Evolutionary conservation across 176 grass and related monocot species (phyloP), one percentile per base, ranked within the genome.

Genomic region (Saccharum officinarum): DNA sequence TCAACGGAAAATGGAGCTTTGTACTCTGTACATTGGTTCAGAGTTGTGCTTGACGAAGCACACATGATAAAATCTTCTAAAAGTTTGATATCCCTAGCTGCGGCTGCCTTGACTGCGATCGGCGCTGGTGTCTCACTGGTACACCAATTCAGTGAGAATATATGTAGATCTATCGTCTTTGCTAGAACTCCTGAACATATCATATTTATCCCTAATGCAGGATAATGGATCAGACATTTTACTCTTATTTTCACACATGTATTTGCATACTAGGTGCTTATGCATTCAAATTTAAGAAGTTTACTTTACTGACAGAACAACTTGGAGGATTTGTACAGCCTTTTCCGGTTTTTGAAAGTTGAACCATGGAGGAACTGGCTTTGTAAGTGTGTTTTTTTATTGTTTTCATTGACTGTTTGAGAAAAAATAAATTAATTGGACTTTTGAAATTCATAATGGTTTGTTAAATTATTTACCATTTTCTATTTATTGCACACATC

Each of bases 81-180:
- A 93, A 94, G 93, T 80, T 92, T 93, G 77, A 92, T 94, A 62
- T 98, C 96, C 34, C 79, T 92, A 36, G 96, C 93, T 66, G 86
- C 96, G 83, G 73, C 87, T 78, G 83, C 86, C 83, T 86, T 98
- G 81, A 83, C 83, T 63, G 96, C 93, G 93, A 95, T 89, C 89
- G 93, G 60, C 91, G 96, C 10, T 98, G 96, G 96, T 98, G 96
- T 90, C 96, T 98, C 54, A 91, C 96, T 83, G 96, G 96, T 54
- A 98, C 96, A 71, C 96, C 96, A 79, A 94, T 98, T 92, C 96
- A 98, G 95, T 92, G 77, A 89, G 67, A 57, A 54, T 69, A 67
- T 80, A 64, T 55, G 39, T 25, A 82, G 36, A 50, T 84, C 36
- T 78, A n/a, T 62, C 14, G 2, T 71, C 17, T 7, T 50, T 69